Evolutionary conservation across 345 rosid species (phyloP).

Genomic region (Gynandropsis gynandra): DNA sequence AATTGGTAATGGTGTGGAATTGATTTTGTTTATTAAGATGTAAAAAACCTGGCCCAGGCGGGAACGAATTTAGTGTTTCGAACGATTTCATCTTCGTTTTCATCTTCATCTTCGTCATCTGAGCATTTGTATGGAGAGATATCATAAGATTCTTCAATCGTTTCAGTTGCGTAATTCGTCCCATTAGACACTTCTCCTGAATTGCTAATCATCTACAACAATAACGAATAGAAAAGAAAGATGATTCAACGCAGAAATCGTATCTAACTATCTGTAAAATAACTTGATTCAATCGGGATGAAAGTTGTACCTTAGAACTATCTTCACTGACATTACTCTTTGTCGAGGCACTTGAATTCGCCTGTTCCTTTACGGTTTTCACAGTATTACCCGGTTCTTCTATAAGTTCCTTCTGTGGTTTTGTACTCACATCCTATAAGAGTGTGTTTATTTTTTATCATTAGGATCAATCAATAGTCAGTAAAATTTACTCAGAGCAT

Average conservation of each 20-base stretch:
- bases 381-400: conserved; percentile 26
- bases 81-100: conserved; percentile 42
- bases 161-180: conserved; percentile 2
- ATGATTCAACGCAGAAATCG: too few species aligned
- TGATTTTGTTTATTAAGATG: conserved; percentile 9
- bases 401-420: conserved; percentile 28
- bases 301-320: conserved; percentile 43
- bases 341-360: conserved; percentile 25
- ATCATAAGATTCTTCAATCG: conserved; percentile 60
- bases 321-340: conserved; percentile 30
- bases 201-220: conserved; percentile 32
- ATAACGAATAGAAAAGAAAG: too few species aligned
- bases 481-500: conserved; percentile 4
- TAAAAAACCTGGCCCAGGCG: conserved; percentile 71
- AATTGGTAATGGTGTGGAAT: conserved; percentile 7
- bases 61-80: conserved; percentile 57
- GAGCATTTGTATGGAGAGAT: conserved; percentile 90
- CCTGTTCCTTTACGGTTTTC: conserved; percentile 26
- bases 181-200: conserved; percentile 24
- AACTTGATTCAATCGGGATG: too few species aligned
- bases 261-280: too few species aligned
- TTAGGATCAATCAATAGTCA: neutral
- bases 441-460: neutral
- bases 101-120: conserved; percentile 81
- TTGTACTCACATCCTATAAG: conserved; percentile 36